These are phyloP conservation scores for Pseudopithomyces chartarum DNA, from an alignment of 2,329 filamentous ascomycete genomes.

Conservation along the genomic window DNA sequence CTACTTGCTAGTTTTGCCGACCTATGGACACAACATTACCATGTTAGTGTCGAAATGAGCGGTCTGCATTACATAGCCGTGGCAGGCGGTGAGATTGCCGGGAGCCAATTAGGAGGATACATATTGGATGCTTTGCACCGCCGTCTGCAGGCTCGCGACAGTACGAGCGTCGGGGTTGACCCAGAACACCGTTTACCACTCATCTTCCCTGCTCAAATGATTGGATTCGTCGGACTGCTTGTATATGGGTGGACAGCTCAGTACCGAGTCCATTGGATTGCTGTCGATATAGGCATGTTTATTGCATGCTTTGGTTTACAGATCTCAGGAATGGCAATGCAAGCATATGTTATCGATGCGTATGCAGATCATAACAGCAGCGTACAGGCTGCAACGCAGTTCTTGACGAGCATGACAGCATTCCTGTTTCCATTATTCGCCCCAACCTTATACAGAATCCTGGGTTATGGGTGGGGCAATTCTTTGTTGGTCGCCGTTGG, in stretches of 20 bases:
- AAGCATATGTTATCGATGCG: slow-evolving; percentile 67
- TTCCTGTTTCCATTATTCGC: slow-evolving; percentile 46
- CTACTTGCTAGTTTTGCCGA: slow-evolving; percentile 34
- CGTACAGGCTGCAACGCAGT: slow-evolving; percentile 24
- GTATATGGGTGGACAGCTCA: slow-evolving; percentile 35
- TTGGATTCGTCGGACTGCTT: slow-evolving; percentile 27
- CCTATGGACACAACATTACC: slow-evolving; percentile 30
- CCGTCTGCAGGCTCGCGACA: slow-evolving; percentile 60
- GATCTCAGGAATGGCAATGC: slow-evolving; percentile 46
- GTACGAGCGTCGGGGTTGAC: slow-evolving; percentile 25
- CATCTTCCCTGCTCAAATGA: slow-evolving; percentile 23
- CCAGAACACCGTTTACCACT: slow-evolving; percentile 37
- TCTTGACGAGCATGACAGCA: slow-evolving; percentile 25
- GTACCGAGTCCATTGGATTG: slow-evolving; percentile 26
- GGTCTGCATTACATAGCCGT: slow-evolving; percentile 31
- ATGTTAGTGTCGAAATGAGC: slow-evolving; percentile 21
- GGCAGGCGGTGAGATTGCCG: slow-evolving; percentile 59
- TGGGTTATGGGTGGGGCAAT: slow-evolving; percentile 48
- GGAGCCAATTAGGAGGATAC: slow-evolving; percentile 62
- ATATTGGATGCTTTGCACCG: slow-evolving; percentile 48
- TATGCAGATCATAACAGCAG: slow-evolving; percentile 49
- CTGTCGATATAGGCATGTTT: slow-evolving; percentile 56
- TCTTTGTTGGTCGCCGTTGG: slow-evolving; percentile 33
- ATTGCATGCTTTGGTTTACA: slow-evolving; percentile 48
- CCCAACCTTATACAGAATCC: slow-evolving; percentile 35